A percentile compares a stretch with the other conserved stretches of the same genome.
Conservation (phyloP, 768 basidiomycete genomes). For the Amanita muscaria region DNA sequence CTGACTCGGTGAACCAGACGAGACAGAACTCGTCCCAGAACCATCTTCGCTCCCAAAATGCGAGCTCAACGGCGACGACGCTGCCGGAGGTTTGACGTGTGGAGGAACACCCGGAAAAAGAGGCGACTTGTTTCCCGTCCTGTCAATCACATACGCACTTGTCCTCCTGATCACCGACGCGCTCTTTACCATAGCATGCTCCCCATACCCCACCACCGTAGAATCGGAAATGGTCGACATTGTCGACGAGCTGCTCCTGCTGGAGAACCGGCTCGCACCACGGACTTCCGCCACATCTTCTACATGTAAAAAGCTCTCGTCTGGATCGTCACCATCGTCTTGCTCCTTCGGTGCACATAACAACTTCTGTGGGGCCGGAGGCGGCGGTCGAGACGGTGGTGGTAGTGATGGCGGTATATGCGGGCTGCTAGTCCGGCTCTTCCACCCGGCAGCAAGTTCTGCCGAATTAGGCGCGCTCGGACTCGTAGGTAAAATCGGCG, state of each 20-base stretch:
- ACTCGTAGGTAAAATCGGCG: slow-evolving; percentile 20
- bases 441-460: too few relatives aligned
- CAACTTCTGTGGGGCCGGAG: too few relatives aligned
- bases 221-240: slow-evolving; percentile 20
- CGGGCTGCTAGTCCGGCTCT: too few relatives aligned
- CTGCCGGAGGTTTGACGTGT: slow-evolving; percentile 17
- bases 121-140: too few relatives aligned
- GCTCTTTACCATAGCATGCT: slow-evolving; percentile 32
- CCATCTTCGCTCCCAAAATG: slow-evolving; percentile 38
- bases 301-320: slow-evolving; percentile 14
- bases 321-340: slow-evolving; percentile 7
- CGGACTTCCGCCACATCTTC: slow-evolving; percentile 8
- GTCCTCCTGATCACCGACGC: slow-evolving; percentile 41
- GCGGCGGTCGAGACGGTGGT: neutral
- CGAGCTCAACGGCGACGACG: slow-evolving; percentile 41
- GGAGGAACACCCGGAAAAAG: too few relatives aligned
- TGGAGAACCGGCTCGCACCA: slow-evolving; percentile 33
- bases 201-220: slow-evolving; percentile 32
- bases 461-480: too few relatives aligned
- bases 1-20: slow-evolving; percentile 32
- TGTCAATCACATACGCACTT: slow-evolving; percentile 42
- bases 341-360: too few relatives aligned
- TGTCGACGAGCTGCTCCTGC: slow-evolving; percentile 37
- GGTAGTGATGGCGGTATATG: neutral
- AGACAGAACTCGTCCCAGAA: slow-evolving; percentile 27